Base-by-base conservation (phyloP, 1,284 basidiomycete species). In the Boletus semigastroideus region DNA sequence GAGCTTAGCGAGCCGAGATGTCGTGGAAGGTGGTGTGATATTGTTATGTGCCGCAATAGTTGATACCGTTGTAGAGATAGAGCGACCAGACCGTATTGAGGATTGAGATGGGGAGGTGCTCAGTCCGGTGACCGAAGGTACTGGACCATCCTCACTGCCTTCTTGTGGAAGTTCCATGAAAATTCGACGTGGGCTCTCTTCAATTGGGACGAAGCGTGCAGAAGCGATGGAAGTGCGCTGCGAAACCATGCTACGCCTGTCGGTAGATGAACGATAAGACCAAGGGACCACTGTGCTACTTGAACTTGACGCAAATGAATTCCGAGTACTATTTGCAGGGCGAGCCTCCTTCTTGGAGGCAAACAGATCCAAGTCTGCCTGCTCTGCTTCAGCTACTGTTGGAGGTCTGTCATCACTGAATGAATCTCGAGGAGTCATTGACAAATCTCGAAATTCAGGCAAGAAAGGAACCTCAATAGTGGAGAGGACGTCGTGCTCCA, bases 401-500 rank as follows among this genome's bases (percentile, higher is more conserved):
- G 70, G 65, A 46, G 67, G 55, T 16, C 64, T 57, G 40, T 70
- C 66, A 20, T 72, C 70, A 9, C 27, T 48, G 44, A 65, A 63
- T 10, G 59, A 55, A 54, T 67, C 59, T 36, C 65, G 69, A 25
- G 69, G 61, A 2, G 59, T 68, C 31, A 64, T 53, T 16, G 64
- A 57, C 37, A 57, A 50, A 17, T 73, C 71, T n/a, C 58, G 44
- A 16, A 72, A 69, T 33, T 78, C 78, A 5, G 78, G 76, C 7
- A 93, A 74, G 63, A 84, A 82, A 5, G 92, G 92, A 13, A 93
- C 84, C 55, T 88, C 90, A 52, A 96, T 94, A 56, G 87, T 90
- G 16, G 90, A 82, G 28, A 89, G 84, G 30, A 93, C 86, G 64
- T 94, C 94, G 64, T 95, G 90, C 60, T 94, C 92, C 43, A 96